phyloP scores from a whole-genome alignment of 2,329 filamentous ascomycete genomes.

The Westerdykella ornata region DNA sequence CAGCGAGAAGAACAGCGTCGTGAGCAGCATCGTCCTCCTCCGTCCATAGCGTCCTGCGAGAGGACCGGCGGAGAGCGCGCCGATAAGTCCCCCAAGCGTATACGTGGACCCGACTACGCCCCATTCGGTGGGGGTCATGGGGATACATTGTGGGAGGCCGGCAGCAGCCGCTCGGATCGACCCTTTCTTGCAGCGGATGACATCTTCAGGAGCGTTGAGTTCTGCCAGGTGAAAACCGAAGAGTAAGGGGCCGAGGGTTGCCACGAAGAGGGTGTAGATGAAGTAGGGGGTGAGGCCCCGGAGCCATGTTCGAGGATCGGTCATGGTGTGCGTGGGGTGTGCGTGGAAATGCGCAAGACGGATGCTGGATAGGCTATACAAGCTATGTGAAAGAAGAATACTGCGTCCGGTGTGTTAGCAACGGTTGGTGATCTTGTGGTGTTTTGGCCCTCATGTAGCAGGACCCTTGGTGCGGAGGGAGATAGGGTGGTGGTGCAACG shows the following conservation, averaged over 20 bases:
- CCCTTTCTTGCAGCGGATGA: conserved; percentile 75
- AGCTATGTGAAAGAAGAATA: not conserved
- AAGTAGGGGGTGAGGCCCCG: conserved; percentile 65
- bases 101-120: conserved; percentile 85
- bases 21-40: conserved; percentile 67
- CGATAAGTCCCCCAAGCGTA: conserved; percentile 79
- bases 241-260: conserved; percentile 81
- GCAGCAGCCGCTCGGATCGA: conserved; percentile 39
- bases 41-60: conserved; percentile 72
- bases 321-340: conserved; percentile 23
- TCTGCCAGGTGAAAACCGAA: conserved; percentile 94
- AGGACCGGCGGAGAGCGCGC: conserved; percentile 73
- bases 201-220: conserved; percentile 89
- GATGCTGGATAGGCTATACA: not conserved
- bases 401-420: not conserved
- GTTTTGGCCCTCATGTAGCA: not conserved
- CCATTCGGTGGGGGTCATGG: conserved; percentile 75
- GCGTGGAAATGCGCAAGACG: not conserved
- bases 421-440: not conserved
- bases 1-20: conserved; percentile 65
- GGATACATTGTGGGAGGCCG: conserved; percentile 69
- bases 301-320: conserved; percentile 34
- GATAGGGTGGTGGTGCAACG: not conserved
- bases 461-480: not conserved
- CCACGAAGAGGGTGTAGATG: conserved; percentile 64